phyloP scores from a whole-genome alignment of 352 stramenopile genomes.

The Globisporangium nunn region DNA sequence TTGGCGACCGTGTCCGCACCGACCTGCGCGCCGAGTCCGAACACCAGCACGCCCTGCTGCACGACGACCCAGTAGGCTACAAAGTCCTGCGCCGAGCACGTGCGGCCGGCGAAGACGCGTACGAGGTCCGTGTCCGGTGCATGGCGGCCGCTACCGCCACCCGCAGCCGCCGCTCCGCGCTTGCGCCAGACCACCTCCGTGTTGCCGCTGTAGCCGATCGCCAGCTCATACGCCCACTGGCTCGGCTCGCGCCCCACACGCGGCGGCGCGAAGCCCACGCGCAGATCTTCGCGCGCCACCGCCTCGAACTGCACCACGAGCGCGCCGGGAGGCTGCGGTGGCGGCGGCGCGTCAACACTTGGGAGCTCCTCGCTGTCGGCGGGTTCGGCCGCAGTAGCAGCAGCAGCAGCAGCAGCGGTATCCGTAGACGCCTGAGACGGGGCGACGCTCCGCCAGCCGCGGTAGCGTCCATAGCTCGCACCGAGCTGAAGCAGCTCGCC shows the following conservation, averaged over 20 bases:
- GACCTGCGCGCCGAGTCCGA: slow-evolving; percentile 43
- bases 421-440: neutral
- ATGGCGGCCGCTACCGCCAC: slow-evolving; percentile 8
- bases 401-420: neutral
- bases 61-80: slow-evolving; percentile 70
- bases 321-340: slow-evolving; percentile 15
- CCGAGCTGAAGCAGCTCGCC: slow-evolving; percentile 37
- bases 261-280: slow-evolving; percentile 51
- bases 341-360: neutral
- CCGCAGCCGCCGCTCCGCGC: slow-evolving; percentile 11
- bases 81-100: slow-evolving; percentile 49
- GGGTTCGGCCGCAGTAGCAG: slow-evolving; percentile 10
- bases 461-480: slow-evolving; percentile 50
- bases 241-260: slow-evolving; percentile 5
- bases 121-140: slow-evolving; percentile 41
- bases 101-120: slow-evolving; percentile 61
- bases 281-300: slow-evolving; percentile 51
- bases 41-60: slow-evolving; percentile 28
- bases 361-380: neutral
- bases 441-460: slow-evolving; percentile 28
- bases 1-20: slow-evolving; percentile 53
- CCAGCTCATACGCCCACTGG: slow-evolving; percentile 62
- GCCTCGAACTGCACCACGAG: slow-evolving; percentile 70
- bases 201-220: slow-evolving; percentile 62
- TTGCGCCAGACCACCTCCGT: slow-evolving; percentile 71